A percentile compares a stretch with the other conserved stretches of the same genome.
These are phyloP conservation scores for Penicillium tannophilum DNA, from an alignment of 495 filamentous ascomycete species.

Conservation along the genomic window DNA sequence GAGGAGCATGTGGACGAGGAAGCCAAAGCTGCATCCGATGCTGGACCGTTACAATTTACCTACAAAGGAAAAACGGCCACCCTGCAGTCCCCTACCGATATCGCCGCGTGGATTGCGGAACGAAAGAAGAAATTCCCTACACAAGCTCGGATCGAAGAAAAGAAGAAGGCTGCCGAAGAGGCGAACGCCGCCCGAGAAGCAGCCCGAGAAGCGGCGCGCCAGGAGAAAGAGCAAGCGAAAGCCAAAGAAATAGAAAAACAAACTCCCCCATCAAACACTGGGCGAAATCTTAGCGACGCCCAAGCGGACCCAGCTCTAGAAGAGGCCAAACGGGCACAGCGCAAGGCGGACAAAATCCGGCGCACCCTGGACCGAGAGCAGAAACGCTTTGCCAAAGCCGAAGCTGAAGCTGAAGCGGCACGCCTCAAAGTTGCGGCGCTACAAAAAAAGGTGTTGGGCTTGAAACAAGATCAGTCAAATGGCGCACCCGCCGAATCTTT, in stretches of 20 bases:
- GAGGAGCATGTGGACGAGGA: slow-evolving; percentile 78
- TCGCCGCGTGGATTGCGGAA: slow-evolving; percentile 79
- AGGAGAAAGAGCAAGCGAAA: slow-evolving; percentile 35
- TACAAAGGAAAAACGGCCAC: slow-evolving; percentile 45
- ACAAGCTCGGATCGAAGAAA: slow-evolving; percentile 57
- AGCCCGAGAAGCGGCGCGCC: slow-evolving; percentile 36
- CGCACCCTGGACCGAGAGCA: slow-evolving; percentile 50
- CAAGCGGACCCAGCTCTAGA: slow-evolving; percentile 33
- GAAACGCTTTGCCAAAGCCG: slow-evolving; percentile 49
- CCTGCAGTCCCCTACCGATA: slow-evolving; percentile 61
- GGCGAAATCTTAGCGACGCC: slow-evolving; percentile 26
- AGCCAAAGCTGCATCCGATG: slow-evolving; percentile 44
- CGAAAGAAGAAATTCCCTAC: slow-evolving; percentile 79
- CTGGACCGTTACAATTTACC: slow-evolving; percentile 44
- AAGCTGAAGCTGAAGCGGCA: slow-evolving; percentile 48
- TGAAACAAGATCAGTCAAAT: slow-evolving; percentile 12
- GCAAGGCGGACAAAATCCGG: slow-evolving; percentile 52
- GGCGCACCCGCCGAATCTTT: neutral
- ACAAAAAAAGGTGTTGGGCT: slow-evolving; percentile 27
- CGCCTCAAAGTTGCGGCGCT: slow-evolving; percentile 40
- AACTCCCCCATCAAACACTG: slow-evolving; percentile 7
- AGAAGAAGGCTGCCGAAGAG: slow-evolving; percentile 47
- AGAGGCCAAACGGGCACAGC: slow-evolving; percentile 45
- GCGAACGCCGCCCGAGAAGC: slow-evolving; percentile 43
- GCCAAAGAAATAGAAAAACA: slow-evolving; percentile 25